phyloP scores from a whole-genome alignment of 2,329 filamentous ascomycete species.

The Exophiala aquamarina region DNA sequence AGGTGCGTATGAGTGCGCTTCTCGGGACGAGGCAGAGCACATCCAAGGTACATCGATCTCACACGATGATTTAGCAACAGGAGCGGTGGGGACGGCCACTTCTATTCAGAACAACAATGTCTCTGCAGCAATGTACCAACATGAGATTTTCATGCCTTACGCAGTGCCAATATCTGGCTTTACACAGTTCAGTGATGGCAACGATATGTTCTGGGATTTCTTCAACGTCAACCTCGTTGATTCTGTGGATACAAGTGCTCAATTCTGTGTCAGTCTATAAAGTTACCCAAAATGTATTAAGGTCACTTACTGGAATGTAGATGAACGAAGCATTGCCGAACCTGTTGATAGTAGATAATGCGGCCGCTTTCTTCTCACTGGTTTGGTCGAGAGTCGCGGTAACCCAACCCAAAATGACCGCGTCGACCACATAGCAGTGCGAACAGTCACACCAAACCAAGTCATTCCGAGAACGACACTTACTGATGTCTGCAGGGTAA shows the following conservation, averaged over 20 bases:
- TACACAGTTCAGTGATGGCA: background rate
- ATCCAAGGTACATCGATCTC: background rate
- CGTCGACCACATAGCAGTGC: conserved; percentile 38
- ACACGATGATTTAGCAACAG: background rate
- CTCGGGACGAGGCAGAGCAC: background rate
- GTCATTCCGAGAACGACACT: conserved; percentile 27
- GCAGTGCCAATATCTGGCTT: background rate
- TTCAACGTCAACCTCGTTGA: background rate
- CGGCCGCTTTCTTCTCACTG: conserved; percentile 44
- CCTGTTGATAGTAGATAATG: conserved; percentile 42
- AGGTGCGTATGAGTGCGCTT: background rate
- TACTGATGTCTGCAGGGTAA: background rate
- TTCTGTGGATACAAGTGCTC: background rate
- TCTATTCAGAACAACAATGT: background rate
- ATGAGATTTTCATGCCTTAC: background rate
- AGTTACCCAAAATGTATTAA: no score
- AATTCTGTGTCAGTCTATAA: background rate
- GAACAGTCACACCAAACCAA: conserved; percentile 32
- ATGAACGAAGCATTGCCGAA: conserved; percentile 33
- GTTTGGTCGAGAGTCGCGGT: conserved; percentile 42
- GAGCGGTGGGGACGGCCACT: background rate
- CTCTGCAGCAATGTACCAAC: background rate
- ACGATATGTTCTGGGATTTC: background rate
- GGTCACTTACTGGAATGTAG: conserved; percentile 1
- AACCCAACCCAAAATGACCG: conserved; percentile 44